Conservation (phyloP, 495 filamentous ascomycete genomes). For the Pyrenula aspistea region DNA sequence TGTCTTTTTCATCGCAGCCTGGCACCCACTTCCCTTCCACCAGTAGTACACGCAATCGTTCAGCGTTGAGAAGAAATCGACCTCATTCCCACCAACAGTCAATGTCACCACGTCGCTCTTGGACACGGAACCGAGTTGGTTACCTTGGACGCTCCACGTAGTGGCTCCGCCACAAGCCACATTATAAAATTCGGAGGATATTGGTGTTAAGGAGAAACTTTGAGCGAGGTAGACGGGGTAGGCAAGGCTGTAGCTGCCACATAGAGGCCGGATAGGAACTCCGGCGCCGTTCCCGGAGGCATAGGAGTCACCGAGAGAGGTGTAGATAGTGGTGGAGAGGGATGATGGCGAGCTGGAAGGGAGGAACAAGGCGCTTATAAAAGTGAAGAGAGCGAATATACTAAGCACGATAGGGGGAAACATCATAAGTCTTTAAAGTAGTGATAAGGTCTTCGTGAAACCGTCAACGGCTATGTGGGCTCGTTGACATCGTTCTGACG, state of each 20-base stretch:
- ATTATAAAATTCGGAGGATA: constrained; percentile 1
- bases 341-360: constrained; percentile 10
- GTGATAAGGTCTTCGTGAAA: too few species aligned
- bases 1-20: constrained; percentile 24
- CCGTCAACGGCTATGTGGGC: too few species aligned
- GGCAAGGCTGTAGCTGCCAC: constrained; percentile 23
- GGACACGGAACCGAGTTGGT: neutral
- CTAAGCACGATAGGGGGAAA: too few species aligned
- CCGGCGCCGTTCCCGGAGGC: constrained; percentile 33
- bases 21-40: constrained; percentile 14
- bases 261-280: constrained; percentile 8
- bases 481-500: too few species aligned
- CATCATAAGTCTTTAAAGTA: too few species aligned
- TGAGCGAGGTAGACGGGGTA: constrained; percentile 22
- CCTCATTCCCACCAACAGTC: constrained; percentile 35
- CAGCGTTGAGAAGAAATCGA: constrained; percentile 35
- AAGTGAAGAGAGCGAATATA: neutral
- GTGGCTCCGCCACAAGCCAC: constrained; percentile 5
- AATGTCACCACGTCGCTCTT: constrained; percentile 17
- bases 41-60: constrained; percentile 29
- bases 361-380: neutral
- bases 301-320: constrained; percentile 35
- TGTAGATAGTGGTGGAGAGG: constrained; percentile 24
- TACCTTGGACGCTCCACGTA: constrained; percentile 1
- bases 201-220: constrained; percentile 3